A percentile compares a stretch with the other conserved stretches of the same genome.
phyloP scores from a whole-genome alignment of 345 rosid species.

The Tarenaya hassleriana region DNA sequence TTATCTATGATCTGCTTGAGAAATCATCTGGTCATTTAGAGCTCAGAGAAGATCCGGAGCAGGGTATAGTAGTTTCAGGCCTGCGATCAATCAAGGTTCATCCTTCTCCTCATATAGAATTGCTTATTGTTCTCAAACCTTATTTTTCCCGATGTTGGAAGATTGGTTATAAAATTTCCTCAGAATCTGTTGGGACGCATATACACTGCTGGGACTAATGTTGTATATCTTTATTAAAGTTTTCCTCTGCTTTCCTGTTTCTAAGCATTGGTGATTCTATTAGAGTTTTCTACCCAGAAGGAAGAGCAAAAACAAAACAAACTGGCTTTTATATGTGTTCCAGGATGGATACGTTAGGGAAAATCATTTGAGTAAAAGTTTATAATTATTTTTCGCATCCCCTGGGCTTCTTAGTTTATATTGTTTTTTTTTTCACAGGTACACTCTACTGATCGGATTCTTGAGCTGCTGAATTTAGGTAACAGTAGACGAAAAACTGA shows the following conservation, averaged over 20 bases:
- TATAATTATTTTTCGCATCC: background rate
- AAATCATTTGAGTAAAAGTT: background rate
- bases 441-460: slow-evolving; percentile 79
- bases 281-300: background rate
- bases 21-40: slow-evolving; percentile 88
- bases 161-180: background rate
- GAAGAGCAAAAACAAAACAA: slow-evolving; percentile 6
- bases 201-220: background rate
- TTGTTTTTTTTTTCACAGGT: slow-evolving; percentile 43
- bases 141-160: background rate
- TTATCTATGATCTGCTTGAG: slow-evolving; percentile 90
- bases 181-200: background rate
- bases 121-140: background rate
- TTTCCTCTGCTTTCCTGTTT: background rate
- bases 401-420: slow-evolving; percentile 12
- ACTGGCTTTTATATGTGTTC: background rate
- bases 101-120: slow-evolving; percentile 15
- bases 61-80: slow-evolving; percentile 85
- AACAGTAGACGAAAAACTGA: slow-evolving; percentile 91
- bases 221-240: background rate
- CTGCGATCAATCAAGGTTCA: slow-evolving; percentile 79
- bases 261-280: background rate
- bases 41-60: slow-evolving; percentile 94
- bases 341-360: background rate
- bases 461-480: slow-evolving; percentile 87